Percentiles rank a stretch among this genome's conserved stretches.
phyloP scores from a whole-genome alignment of 164 flowering plant species.

The Protea cynaroides region DNA sequence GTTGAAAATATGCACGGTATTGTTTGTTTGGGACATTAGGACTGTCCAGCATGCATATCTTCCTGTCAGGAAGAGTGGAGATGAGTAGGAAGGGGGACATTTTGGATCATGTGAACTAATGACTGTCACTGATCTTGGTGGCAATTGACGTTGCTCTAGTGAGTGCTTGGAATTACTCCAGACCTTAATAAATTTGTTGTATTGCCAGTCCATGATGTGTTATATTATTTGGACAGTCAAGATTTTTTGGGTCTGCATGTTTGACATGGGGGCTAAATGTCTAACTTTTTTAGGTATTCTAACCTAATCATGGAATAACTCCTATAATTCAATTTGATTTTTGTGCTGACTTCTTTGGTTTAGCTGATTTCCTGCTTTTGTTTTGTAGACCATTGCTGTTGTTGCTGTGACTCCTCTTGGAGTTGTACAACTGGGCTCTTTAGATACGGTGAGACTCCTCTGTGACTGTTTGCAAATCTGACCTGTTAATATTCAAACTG shows the following conservation, averaged over 20 bases:
- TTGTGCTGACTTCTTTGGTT: neutral
- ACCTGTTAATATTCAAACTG: neutral
- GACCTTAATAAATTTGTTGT: neutral
- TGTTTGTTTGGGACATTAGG: neutral
- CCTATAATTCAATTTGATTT: no score
- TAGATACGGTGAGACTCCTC: conserved; percentile 42
- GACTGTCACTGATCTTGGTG: neutral
- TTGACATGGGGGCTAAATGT: neutral
- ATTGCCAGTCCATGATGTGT: neutral
- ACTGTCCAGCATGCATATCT: neutral
- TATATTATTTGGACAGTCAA: neutral
- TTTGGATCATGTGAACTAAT: no score
- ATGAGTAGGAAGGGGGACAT: no score
- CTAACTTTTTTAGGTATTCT: neutral
- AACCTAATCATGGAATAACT: neutral
- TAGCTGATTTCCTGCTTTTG: neutral
- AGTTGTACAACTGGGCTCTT: conserved; percentile 78
- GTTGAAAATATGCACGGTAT: neutral
- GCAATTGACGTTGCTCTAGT: neutral
- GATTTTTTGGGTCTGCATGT: neutral
- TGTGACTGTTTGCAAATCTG: neutral
- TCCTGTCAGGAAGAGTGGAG: no score
- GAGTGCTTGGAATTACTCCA: neutral
- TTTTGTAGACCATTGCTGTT: conserved; percentile 59
- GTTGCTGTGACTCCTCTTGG: conserved; percentile 71